Evolutionary conservation across 2,329 filamentous ascomycete species (phyloP).

Genomic region (Lecanicillium sp.): DNA sequence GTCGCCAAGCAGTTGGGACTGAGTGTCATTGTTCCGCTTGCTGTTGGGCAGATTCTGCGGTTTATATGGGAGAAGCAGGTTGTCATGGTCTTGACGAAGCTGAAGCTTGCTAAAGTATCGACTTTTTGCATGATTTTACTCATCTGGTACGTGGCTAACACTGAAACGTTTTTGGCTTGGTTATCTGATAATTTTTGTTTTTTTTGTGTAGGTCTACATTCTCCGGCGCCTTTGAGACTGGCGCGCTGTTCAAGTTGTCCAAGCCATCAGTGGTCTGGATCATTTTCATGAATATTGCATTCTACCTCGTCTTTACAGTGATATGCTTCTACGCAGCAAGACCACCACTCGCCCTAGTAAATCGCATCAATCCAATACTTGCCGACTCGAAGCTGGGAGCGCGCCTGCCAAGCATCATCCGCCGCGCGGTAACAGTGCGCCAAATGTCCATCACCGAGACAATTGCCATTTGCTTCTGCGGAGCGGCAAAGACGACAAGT

Average conservation of each 20-base stretch:
- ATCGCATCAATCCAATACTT: slow-evolving; percentile 23
- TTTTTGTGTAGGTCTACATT: slow-evolving; percentile 55
- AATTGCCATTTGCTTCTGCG: slow-evolving; percentile 65
- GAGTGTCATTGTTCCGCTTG: slow-evolving; percentile 56
- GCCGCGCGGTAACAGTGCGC: slow-evolving; percentile 32
- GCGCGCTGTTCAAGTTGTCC: slow-evolving; percentile 50
- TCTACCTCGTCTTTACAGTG: slow-evolving; percentile 53
- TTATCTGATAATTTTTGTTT: slow-evolving; percentile 32
- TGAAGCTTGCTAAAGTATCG: slow-evolving; percentile 43
- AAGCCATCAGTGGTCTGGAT: slow-evolving; percentile 56
- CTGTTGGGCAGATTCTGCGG: slow-evolving; percentile 52
- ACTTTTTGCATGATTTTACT: slow-evolving; percentile 38
- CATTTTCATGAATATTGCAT: slow-evolving; percentile 57
- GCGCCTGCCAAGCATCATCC: slow-evolving; percentile 19
- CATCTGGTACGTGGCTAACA: slow-evolving; percentile 31
- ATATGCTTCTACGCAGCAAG: slow-evolving; percentile 48
- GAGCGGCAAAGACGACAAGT: slow-evolving; percentile 63
- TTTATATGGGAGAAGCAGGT: slow-evolving; percentile 41
- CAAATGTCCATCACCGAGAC: slow-evolving; percentile 53
- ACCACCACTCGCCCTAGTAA: slow-evolving; percentile 27
- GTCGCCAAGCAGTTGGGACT: slow-evolving; percentile 63
- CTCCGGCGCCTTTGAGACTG: slow-evolving; percentile 56
- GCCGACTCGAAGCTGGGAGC: slow-evolving; percentile 19
- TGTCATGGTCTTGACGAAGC: slow-evolving; percentile 40
- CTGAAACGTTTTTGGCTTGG: slow-evolving; percentile 16